Evolutionary conservation across 2,329 filamentous ascomycete species (phyloP), one percentile per base, ranked within the genome.

Genomic region (Huntiella abstrusa): DNA sequence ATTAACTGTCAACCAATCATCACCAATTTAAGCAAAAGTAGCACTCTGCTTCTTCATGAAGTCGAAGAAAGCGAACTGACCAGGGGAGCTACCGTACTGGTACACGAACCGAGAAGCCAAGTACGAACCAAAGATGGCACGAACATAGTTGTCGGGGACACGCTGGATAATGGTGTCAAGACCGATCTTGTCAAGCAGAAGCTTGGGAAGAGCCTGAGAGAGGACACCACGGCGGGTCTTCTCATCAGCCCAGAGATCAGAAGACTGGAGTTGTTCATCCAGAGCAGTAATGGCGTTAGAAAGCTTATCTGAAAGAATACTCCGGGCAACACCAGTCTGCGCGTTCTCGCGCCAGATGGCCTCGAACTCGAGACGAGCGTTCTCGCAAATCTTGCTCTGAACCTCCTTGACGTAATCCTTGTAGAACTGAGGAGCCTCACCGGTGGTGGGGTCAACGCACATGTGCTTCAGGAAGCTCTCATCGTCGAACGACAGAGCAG

Each of bases 11-110:
- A 28, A 28, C 22, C 22, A 28, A 28, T 28, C 22, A 28, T 28
- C 22, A 39, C 19, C 19, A 16, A 10, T 33, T 28, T 41, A 41
- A 8, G 28, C 32, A 41, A 47, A 42, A 10, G 32, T 37, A 38
- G 45, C 41, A 13, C 39, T 48, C 37, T 48, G 42, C 37, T 48
- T 44, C 33, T 75, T 75, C 76, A 80, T 80, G 58, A 96, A 98
- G 60, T 93, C 85, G 64, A 93, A 98, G 71, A 98, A 98, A 35
- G 88, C 86, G 67, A 98, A 96, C 58, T 95, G 88, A 67, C 81
- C 91, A 4, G 91, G 87, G 54, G 75, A 80, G 60, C 86, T 87
- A 57, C 91, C 91, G 60, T 88, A 91, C 61, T 93, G 77, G 62
- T 98, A 98, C 36, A 98, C 85, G 60, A 98, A 98, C 38, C 91